A percentile compares a stretch with the other conserved stretches of the same genome.
Evolutionary conservation across 2,329 filamentous ascomycete species (phyloP).

Genomic region (Incumbomyces delicatus): DNA sequence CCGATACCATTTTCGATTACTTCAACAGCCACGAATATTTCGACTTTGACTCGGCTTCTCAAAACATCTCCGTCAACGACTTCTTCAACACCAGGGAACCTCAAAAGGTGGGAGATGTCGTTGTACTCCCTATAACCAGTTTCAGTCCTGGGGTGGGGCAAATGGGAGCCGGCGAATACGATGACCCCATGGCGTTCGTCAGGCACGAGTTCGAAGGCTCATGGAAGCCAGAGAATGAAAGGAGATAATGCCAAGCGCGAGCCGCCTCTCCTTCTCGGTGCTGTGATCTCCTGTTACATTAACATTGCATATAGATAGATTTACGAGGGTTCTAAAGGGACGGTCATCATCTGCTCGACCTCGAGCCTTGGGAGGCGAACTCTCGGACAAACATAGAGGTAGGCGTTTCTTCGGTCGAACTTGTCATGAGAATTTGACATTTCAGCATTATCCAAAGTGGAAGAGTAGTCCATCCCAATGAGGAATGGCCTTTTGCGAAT

Average conservation of each 20-base stretch:
- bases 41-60: constrained; percentile 57
- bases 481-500: too few relatives aligned
- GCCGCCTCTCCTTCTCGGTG: background rate
- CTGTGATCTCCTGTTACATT: background rate
- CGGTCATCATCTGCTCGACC: too few relatives aligned
- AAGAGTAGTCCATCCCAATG: too few relatives aligned
- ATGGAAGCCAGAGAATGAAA: constrained; percentile 25
- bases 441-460: too few relatives aligned
- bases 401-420: too few relatives aligned
- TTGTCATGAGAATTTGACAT: too few relatives aligned
- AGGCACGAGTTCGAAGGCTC: constrained; percentile 66
- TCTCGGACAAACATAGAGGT: too few relatives aligned
- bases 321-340: background rate
- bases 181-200: constrained; percentile 94
- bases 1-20: constrained; percentile 81
- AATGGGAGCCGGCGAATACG: constrained; percentile 79
- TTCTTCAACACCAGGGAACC: constrained; percentile 78
- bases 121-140: constrained; percentile 89
- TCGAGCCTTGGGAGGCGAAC: too few relatives aligned
- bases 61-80: constrained; percentile 69
- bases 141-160: constrained; percentile 92
- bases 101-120: constrained; percentile 85
- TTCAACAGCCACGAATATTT: constrained; percentile 89
- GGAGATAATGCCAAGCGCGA: constrained; percentile 10
- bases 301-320: background rate